phyloP scores from a whole-genome alignment of 140 eudicot genomes.

The Erigeron philadelphicus region DNA sequence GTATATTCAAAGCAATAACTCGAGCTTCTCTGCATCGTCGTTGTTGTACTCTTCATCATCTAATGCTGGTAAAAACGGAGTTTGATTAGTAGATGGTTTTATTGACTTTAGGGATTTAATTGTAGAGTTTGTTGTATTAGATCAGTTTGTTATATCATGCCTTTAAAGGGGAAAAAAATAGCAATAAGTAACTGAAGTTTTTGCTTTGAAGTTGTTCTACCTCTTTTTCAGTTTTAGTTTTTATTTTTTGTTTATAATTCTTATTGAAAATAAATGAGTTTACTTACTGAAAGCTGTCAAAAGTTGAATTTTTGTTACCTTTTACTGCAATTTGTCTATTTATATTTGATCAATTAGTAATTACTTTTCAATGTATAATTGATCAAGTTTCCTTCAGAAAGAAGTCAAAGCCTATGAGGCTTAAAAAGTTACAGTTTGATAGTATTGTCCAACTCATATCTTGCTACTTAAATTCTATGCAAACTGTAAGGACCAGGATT shows the following conservation, averaged over 20 bases:
- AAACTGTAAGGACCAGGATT: no score
- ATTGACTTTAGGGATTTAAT: conserved; percentile 23
- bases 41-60: conserved; percentile 55
- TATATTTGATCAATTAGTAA: no score
- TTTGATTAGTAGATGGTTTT: conserved; percentile 2
- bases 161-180: background rate
- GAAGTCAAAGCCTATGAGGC: no score
- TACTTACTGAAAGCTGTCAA: no score
- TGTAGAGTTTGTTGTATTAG: conserved; percentile 26
- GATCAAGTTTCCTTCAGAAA: no score
- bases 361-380: no score
- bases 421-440: no score
- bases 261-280: background rate
- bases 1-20: conserved; percentile 48
- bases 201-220: conserved; percentile 8
- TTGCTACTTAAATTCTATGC: no score
- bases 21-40: conserved; percentile 67
- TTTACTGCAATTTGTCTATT: no score
- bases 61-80: conserved; percentile 34
- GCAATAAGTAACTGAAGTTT: conserved; percentile 17
- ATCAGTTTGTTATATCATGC: conserved; percentile 20
- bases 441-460: no score
- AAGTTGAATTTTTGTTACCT: background rate
- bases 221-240: background rate
- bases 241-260: background rate